A percentile compares a stretch with the other conserved stretches of the same genome.
Evolutionary conservation across 495 filamentous ascomycete genomes (phyloP).

Genomic region (Hamigera avellanea): DNA sequence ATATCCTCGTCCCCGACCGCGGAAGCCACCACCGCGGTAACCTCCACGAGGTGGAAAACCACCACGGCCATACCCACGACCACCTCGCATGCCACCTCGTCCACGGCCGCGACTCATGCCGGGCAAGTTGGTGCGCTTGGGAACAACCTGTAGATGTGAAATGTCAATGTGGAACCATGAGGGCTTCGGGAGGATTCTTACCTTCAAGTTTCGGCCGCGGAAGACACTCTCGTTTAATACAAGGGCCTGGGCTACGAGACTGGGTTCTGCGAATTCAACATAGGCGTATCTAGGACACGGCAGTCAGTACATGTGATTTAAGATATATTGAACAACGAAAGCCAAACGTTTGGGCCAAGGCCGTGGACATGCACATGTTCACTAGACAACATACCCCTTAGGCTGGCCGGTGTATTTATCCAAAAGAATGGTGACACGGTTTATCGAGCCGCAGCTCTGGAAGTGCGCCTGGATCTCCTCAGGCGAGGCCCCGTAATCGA

Average conservation of each 20-base stretch:
- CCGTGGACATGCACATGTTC: background rate
- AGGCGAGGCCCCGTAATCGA: slow-evolving; percentile 94
- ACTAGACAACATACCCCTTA: slow-evolving; percentile 64
- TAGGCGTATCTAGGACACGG: slow-evolving; percentile 74
- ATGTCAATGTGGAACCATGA: no score
- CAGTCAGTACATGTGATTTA: slow-evolving; percentile 24
- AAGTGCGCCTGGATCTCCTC: slow-evolving; percentile 99
- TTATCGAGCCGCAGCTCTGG: slow-evolving; percentile 94
- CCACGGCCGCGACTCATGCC: slow-evolving; percentile 81
- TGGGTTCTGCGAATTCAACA: slow-evolving; percentile 95
- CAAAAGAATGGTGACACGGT: slow-evolving; percentile 92
- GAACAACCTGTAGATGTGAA: slow-evolving; percentile 73
- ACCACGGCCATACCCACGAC: slow-evolving; percentile 49
- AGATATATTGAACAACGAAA: slow-evolving; percentile 11
- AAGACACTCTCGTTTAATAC: slow-evolving; percentile 96
- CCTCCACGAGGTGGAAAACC: slow-evolving; percentile 58
- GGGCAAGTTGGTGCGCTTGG: slow-evolving; percentile 94
- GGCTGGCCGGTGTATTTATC: slow-evolving; percentile 98
- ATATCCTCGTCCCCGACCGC: slow-evolving; percentile 65
- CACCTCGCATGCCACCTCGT: slow-evolving; percentile 54
- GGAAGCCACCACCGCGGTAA: slow-evolving; percentile 73
- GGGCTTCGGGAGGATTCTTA: no score
- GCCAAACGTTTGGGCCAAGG: slow-evolving; percentile 3
- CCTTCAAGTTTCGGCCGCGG: slow-evolving; percentile 90
- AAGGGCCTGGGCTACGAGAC: slow-evolving; percentile 82